phyloP scores from a whole-genome alignment of 192 early-diverging fungal genomes.

The Backusella westeae region DNA sequence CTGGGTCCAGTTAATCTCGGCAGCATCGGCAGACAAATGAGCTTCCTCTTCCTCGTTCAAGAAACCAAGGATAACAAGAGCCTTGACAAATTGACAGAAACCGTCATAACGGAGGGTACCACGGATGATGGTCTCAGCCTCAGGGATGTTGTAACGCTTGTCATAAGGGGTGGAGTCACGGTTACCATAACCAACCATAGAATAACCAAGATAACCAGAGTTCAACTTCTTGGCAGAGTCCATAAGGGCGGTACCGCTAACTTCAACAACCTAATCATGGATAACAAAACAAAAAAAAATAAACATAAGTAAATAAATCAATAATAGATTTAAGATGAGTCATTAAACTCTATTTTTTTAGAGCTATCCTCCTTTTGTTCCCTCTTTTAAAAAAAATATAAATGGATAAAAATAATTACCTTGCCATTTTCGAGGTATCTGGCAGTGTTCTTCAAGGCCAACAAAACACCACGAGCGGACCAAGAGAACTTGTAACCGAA shows the following conservation, averaged over 20 bases:
- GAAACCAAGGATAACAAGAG: conserved; percentile 90
- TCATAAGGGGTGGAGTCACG: conserved; percentile 95
- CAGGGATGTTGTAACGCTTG: conserved; percentile 93
- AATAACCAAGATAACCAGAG: conserved; percentile 91
- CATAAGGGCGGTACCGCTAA: conserved; percentile 85
- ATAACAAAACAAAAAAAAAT: not conserved
- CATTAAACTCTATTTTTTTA: conserved; percentile 10
- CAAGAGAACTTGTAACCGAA: conserved; percentile 99
- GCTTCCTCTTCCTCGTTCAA: conserved; percentile 70
- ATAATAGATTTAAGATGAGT: not conserved
- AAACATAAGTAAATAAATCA: conserved; percentile 6
- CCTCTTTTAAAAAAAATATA: not conserved
- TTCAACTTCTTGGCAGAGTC: conserved; percentile 86
- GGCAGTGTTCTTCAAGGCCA: conserved; percentile 93
- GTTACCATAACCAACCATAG: conserved; percentile 96
- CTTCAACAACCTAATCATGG: conserved; percentile 59
- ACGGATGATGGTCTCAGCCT: conserved; percentile 89
- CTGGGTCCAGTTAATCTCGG: conserved; percentile 74
- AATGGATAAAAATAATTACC: conserved; percentile 28
- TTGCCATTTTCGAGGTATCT: conserved; percentile 90
- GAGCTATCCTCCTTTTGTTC: not conserved
- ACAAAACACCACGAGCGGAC: conserved; percentile 96
- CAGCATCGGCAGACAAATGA: conserved; percentile 53
- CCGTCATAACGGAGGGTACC: conserved; percentile 96
- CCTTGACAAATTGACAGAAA: conserved; percentile 96